A percentile compares a stretch with the other conserved stretches of the same genome.
Conservation (phyloP, 768 basidiomycete genomes). For the Termitomyces sp. region DNA sequence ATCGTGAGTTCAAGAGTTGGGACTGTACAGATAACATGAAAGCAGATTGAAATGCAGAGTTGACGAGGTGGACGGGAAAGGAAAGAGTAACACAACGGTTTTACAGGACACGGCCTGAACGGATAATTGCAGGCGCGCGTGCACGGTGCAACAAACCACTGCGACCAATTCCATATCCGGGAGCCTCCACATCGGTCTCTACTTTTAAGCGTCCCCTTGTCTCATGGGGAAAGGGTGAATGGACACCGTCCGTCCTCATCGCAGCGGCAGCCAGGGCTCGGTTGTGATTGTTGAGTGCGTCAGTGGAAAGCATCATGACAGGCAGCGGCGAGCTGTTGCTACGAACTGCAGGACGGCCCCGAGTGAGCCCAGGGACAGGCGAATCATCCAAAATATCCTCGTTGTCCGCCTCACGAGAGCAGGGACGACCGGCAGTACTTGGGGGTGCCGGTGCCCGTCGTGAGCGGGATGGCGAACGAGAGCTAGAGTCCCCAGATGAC, state of each 20-base stretch:
- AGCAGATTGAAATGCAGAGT: conserved; percentile 1
- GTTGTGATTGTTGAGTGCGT: conserved; percentile 23
- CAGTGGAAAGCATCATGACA: conserved; percentile 35
- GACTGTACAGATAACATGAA: conserved; percentile 4
- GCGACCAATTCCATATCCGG: conserved; percentile 59
- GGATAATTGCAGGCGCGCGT: conserved; percentile 16
- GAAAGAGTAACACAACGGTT: background rate
- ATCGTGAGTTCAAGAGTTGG: background rate
- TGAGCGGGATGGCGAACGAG: conserved; percentile 36
- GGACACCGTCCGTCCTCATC: conserved; percentile 18
- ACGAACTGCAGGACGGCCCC: conserved; percentile 46
- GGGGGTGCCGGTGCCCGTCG: conserved; percentile 16
- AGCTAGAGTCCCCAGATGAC: conserved; percentile 26
- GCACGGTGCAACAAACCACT: conserved; percentile 54
- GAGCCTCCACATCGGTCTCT: conserved; percentile 46
- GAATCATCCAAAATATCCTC: conserved; percentile 46
- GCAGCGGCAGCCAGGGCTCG: conserved; percentile 18
- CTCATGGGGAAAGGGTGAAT: conserved; percentile 22
- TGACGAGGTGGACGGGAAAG: background rate
- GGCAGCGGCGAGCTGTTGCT: conserved; percentile 57
- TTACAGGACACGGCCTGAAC: conserved; percentile 13
- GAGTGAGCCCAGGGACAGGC: conserved; percentile 31
- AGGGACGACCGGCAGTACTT: conserved; percentile 5
- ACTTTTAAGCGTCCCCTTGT: conserved; percentile 50
- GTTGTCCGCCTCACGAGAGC: conserved; percentile 21